phyloP scores from a whole-genome alignment of 805 yeast species.

The Yamadazyma paraphyllophila region DNA sequence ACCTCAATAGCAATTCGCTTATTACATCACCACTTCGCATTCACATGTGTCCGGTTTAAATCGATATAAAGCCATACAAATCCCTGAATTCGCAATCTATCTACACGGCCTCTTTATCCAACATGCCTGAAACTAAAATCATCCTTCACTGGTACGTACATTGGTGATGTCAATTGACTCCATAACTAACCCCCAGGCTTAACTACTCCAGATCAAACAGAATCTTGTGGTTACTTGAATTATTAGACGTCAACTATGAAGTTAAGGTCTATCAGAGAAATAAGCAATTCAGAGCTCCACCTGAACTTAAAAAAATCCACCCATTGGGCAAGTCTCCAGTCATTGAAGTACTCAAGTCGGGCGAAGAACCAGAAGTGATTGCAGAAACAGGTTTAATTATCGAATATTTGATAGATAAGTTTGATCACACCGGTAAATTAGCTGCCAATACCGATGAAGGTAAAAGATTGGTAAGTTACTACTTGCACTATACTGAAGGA shows the following conservation, averaged over 20 bases:
- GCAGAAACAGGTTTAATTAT: slow-evolving; percentile 64
- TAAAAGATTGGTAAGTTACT: slow-evolving; percentile 47
- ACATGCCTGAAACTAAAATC: slow-evolving; percentile 11
- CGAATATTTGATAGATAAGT: slow-evolving; percentile 49
- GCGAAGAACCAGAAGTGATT: slow-evolving; percentile 22
- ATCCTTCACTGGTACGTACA: slow-evolving; percentile 10
- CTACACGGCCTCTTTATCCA: no score
- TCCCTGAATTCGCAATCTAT: no score
- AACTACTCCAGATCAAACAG: slow-evolving; percentile 35
- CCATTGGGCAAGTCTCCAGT: slow-evolving; percentile 40
- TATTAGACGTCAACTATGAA: slow-evolving; percentile 32
- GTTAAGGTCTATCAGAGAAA: slow-evolving; percentile 28
- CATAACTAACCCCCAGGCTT: slow-evolving; percentile 21
- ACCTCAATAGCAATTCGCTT: no score
- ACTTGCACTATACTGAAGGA: slow-evolving; percentile 59
- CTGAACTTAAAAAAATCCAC: slow-evolving; percentile 27
- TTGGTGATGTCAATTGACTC: not conserved
- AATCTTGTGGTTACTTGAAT: slow-evolving; percentile 38
- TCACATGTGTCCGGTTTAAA: not conserved
- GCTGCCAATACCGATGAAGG: slow-evolving; percentile 39
- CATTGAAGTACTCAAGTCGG: slow-evolving; percentile 25
- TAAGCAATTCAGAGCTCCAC: slow-evolving; percentile 30
- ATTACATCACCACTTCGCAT: not conserved
- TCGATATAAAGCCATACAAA: no score
- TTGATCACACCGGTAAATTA: slow-evolving; percentile 43